These are phyloP conservation scores for Irpex sp. DNA, from an alignment of 1,284 basidiomycete genomes.

Conservation along the genomic window DNA sequence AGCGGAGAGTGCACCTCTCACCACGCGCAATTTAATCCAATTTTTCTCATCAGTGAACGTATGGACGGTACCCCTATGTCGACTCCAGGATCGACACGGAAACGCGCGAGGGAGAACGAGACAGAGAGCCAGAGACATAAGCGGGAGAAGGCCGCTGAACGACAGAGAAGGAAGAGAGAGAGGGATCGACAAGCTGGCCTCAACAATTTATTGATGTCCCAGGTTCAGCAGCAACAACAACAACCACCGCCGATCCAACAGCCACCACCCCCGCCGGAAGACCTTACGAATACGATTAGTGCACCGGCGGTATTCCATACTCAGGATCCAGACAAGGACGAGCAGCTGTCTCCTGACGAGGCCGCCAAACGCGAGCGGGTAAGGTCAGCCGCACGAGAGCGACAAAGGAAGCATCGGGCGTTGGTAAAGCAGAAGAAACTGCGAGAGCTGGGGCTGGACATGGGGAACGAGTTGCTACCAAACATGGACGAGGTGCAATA, in stretches of 20 bases:
- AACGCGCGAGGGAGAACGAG: slow-evolving; percentile 65
- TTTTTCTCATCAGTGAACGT: background rate
- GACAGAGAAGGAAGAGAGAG: slow-evolving; percentile 73
- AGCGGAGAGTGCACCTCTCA: background rate
- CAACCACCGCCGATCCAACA: slow-evolving; percentile 15
- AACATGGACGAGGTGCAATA: slow-evolving; percentile 59
- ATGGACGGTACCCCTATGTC: slow-evolving; percentile 26
- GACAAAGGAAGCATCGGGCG: slow-evolving; percentile 73
- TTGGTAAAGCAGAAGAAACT: slow-evolving; percentile 72
- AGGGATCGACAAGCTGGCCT: slow-evolving; percentile 51
- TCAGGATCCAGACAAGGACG: slow-evolving; percentile 25
- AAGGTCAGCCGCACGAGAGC: slow-evolving; percentile 64
- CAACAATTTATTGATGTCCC: slow-evolving; percentile 27
- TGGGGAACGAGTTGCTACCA: slow-evolving; percentile 60
- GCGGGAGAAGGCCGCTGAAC: slow-evolving; percentile 75
- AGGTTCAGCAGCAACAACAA: slow-evolving; percentile 17
- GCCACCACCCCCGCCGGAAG: slow-evolving; percentile 11
- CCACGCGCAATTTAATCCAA: slow-evolving; percentile 17
- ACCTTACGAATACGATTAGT: slow-evolving; percentile 15
- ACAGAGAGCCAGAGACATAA: slow-evolving; percentile 63
- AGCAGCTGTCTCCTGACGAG: slow-evolving; percentile 57
- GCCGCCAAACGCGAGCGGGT: slow-evolving; percentile 57
- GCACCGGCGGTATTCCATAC: slow-evolving; percentile 13
- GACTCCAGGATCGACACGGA: slow-evolving; percentile 32
- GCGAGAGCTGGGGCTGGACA: slow-evolving; percentile 69